phyloP scores from a whole-genome alignment of 2,329 filamentous ascomycete genomes.

The Lojkania enalia region DNA sequence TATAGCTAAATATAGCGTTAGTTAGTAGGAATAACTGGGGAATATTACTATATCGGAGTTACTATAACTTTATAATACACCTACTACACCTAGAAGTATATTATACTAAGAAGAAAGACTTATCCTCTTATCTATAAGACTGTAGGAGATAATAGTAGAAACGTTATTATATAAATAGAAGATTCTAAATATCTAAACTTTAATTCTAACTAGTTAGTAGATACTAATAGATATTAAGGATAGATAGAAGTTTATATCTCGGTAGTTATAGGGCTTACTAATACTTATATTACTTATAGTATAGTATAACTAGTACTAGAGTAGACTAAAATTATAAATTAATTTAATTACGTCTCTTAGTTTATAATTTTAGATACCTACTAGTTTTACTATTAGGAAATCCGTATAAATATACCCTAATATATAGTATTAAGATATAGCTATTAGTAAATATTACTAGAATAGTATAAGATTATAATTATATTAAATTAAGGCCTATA shows the following conservation, averaged over 20 bases:
- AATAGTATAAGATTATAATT: constrained; percentile 11
- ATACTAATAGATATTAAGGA: constrained; percentile 10
- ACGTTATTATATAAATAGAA: constrained; percentile 13
- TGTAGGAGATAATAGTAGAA: constrained; percentile 11
- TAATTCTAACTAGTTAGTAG: constrained; percentile 11
- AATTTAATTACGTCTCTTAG: constrained; percentile 12
- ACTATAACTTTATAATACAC: constrained; percentile 7
- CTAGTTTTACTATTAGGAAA: constrained; percentile 9
- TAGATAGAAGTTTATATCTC: constrained; percentile 12
- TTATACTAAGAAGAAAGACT: constrained; percentile 9
- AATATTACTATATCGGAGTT: constrained; percentile 7
- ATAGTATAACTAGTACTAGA: constrained; percentile 11
- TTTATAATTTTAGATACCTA: constrained; percentile 10
- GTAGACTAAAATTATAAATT: constrained; percentile 13
- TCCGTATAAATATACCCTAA: constrained; percentile 13
- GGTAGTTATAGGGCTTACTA: constrained; percentile 12
- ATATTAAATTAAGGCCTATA: constrained; percentile 11
- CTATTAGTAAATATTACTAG: constrained; percentile 11
- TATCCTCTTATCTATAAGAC: constrained; percentile 10
- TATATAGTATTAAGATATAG: constrained; percentile 12
- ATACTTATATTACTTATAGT: constrained; percentile 9
- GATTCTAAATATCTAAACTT: constrained; percentile 13
- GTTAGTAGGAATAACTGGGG: constrained; percentile 6
- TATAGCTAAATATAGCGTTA: constrained; percentile 10
- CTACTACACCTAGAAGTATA: constrained; percentile 11